Evolutionary conservation across 148 eudicot species (phyloP), one percentile per base, ranked within the genome.

Genomic region (Rhododendron henanense): DNA sequence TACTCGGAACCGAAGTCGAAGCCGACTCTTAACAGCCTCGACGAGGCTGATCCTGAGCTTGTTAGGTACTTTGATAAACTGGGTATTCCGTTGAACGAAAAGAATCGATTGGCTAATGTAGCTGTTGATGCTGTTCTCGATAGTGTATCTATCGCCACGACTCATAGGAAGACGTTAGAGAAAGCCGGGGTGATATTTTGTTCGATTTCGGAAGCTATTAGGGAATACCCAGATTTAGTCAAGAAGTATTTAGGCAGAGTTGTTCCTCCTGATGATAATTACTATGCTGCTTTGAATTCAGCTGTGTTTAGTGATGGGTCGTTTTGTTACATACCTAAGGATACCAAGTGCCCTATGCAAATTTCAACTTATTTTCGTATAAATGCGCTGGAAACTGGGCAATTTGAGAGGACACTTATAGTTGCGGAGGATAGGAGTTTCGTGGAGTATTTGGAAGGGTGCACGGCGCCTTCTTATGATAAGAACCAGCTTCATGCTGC

Each of bases 261-360:
- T 87, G 98, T 97, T 67, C 90, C 98, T 1, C 33, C 91, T 37
- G 98, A 95, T 91, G 99, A 95, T 85, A 97, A 95, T 79, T 97
- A 92, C 83, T 93, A 95, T 89, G 95, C 94, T 79, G 95, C 98
- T 87, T 89, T 97, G 85, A 97, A 95, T 85, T 91, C 98, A 4
- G 98, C 98, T 84, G 98, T 97, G 28, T 97, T 97, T 89, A 97
- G 99, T 89, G 98, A 97, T 89, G 98, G 98, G 1, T 95, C 99
- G 10, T 97, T 97, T 88, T 96, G 95, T 85, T 97, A 95, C 82
- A 91, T 95, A 71, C 98, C 98, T 3, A 93, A 95, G 87, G 95
- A 91, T 45, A 88, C 91, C 1, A 93, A 86, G 83, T 95, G 98
- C 37, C 99, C 99, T 1, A 97, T 97, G 99, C 99, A 94, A 31